Base-by-base conservation (phyloP, 1,284 basidiomycete genomes). In the Sanghuangporus weigelae region DNA sequence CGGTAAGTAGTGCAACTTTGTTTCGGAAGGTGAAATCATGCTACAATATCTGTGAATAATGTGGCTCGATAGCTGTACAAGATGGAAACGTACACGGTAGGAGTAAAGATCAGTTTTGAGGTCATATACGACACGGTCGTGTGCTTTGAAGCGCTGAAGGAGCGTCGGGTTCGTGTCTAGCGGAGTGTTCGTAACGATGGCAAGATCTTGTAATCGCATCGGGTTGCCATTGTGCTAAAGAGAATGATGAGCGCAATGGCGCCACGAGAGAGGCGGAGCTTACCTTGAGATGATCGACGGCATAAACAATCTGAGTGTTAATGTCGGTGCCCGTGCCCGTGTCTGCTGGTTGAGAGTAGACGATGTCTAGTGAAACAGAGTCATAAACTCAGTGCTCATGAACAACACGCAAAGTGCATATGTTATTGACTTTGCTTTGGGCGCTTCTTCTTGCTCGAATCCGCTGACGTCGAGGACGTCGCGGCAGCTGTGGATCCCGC, bases 21-120 rank as follows among this genome's bases (percentile, higher is more conserved):
- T 87, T 93, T 31, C 89, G 84, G 68, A 96, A 89, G 66, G 89
- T 88, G 73, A 85, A 95, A 74, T 96, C 94, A 66, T 94, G 92
- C 92, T 95, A 69, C 53, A 48, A 39, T 44, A 42, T 60, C 26
- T 21, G 44, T 48, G 63, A 55, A 19, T 19, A 36, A 57, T 49
- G 21, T n/a, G 40, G 19, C 21, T 58, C 59, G 64, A 57, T 40
- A 57, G 57, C 51, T 19, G 50, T 49, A 51, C 12, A 40, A 8
- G 26, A 53, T 10, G 54, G 53, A n/a, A 38, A 71, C 77, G 42
- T 67, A 85, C 91, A 68, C 85, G 90, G 76, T 95, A 96, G 5
- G 90, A 89, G 72, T 89, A 96, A 0, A 95, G 77, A 69, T 91
- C 90, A 0, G 91, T 95, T 73, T 90, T 92, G 1, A 86, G 83